Evolutionary conservation across 768 basidiomycete genomes (phyloP).

Genomic region (Scleroderma citrinum): DNA sequence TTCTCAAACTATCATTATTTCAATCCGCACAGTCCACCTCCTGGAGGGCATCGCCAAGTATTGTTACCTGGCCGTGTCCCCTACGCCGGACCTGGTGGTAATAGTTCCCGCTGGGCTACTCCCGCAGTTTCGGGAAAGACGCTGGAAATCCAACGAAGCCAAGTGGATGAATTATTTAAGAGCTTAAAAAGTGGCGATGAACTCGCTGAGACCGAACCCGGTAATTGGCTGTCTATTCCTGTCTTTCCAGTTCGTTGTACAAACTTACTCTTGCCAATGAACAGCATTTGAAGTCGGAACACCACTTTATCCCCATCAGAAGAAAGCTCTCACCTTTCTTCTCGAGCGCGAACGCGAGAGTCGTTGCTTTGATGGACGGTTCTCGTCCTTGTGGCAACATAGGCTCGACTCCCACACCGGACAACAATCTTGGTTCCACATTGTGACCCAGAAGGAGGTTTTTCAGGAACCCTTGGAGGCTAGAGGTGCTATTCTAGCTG

Average conservation of each 20-base stretch:
- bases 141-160: constrained; percentile 86
- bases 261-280: constrained; percentile 13
- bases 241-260: constrained; percentile 2
- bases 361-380: constrained; percentile 48
- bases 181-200: constrained; percentile 85
- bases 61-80: constrained; percentile 37
- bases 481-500: constrained; percentile 90
- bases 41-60: constrained; percentile 50
- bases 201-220: constrained; percentile 75
- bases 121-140: constrained; percentile 61
- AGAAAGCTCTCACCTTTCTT: constrained; percentile 94
- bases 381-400: constrained; percentile 68
- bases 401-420: constrained; percentile 43
- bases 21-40: constrained; percentile 86
- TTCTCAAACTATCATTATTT: constrained; percentile 63
- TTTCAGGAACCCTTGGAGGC: constrained; percentile 61
- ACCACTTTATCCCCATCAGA: constrained; percentile 92
- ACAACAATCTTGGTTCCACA: constrained; percentile 64
- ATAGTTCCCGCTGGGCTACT: constrained; percentile 46
- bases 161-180: constrained; percentile 92
- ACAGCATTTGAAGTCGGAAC: constrained; percentile 74
- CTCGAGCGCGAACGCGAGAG: constrained; percentile 80
- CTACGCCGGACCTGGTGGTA: constrained; percentile 36
- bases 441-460: constrained; percentile 78
- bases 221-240: constrained; percentile 41